Conservation (phyloP, 2,329 filamentous ascomycete genomes). For the Sporothrix curviconia region DNA sequence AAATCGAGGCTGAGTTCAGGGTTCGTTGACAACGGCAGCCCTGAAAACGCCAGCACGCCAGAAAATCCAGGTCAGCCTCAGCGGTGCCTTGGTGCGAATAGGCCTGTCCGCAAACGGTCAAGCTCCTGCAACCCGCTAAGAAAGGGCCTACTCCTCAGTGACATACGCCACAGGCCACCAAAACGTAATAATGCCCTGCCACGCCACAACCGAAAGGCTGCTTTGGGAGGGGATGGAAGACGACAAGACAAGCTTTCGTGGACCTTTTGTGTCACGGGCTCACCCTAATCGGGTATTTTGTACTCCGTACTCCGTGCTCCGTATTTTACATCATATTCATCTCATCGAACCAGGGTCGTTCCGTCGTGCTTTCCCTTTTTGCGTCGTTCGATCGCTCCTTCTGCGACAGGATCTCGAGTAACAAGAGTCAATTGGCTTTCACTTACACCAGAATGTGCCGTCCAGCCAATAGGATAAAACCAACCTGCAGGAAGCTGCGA, state of each 20-base stretch:
- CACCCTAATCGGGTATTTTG: no score
- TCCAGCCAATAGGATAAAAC: neutral
- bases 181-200: neutral
- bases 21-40: neutral
- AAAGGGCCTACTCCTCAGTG: neutral
- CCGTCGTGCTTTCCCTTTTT: neutral
- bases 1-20: neutral
- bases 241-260: neutral
- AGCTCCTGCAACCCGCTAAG: neutral
- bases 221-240: neutral
- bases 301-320: no score
- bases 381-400: constrained; percentile 5
- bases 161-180: neutral
- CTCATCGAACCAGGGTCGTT: neutral
- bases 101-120: neutral
- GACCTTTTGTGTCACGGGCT: neutral
- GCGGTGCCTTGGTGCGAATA: neutral
- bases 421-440: neutral
- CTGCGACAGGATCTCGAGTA: neutral
- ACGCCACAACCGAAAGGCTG: neutral
- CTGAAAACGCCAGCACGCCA: neutral
- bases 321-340: no score
- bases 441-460: neutral
- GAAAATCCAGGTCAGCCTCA: constrained; percentile 3
- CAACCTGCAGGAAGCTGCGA: neutral